Percentiles rank a stretch among this genome's conserved stretches.
Conservation (phyloP, 2,329 filamentous ascomycete species). For the Penicillium sclerotiorum region DNA sequence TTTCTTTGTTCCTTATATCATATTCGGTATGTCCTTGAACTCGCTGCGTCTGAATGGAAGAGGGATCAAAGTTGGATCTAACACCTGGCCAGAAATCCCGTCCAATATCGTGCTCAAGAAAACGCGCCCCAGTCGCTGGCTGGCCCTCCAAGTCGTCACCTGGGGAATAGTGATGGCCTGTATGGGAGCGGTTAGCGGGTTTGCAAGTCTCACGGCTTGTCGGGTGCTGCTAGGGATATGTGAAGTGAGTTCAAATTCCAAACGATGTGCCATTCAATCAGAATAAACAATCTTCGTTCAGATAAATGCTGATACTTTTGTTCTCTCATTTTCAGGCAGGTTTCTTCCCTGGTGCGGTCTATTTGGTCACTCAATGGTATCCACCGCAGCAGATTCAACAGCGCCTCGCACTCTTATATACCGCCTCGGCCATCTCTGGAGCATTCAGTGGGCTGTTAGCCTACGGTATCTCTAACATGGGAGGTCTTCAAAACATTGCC, state of each 20-base stretch:
- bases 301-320: no score
- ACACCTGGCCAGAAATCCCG: neutral
- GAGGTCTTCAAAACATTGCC: conserved; percentile 56
- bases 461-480: conserved; percentile 82
- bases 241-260: no score
- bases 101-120: conserved; percentile 8
- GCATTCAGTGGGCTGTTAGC: conserved; percentile 83
- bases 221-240: conserved; percentile 1
- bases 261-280: no score
- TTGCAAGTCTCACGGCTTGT: conserved; percentile 3
- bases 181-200: conserved; percentile 1
- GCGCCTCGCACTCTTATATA: conserved; percentile 76
- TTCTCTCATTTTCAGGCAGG: conserved; percentile 14
- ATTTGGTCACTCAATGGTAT: conserved; percentile 61
- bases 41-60: neutral
- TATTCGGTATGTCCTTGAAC: conserved; percentile 1
- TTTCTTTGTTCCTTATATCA: conserved; percentile 7
- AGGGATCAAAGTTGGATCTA: neutral
- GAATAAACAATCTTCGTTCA: no score
- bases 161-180: conserved; percentile 6
- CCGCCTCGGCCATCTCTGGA: conserved; percentile 73
- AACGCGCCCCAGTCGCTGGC: conserved; percentile 5
- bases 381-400: conserved; percentile 73
- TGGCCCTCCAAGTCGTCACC: conserved; percentile 1
- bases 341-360: conserved; percentile 31